Conservation (phyloP, 2,329 filamentous ascomycete species). For the Talaromyces piceae region DNA sequence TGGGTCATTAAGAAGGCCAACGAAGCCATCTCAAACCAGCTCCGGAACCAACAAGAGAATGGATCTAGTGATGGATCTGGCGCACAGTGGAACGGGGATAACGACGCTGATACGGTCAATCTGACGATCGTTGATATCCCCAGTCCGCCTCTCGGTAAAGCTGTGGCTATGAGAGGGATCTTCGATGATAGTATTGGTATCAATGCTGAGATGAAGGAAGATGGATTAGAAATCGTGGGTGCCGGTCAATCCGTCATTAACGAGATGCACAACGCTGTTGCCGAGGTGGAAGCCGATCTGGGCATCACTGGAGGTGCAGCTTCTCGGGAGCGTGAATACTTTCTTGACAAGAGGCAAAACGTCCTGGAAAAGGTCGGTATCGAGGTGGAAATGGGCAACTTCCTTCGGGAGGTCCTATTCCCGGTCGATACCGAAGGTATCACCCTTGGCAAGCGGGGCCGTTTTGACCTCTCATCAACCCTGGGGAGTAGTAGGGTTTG, state of each 20-base stretch:
- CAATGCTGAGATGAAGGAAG: conserved; percentile 94
- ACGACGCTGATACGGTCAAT: conserved; percentile 69
- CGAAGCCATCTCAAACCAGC: conserved; percentile 68
- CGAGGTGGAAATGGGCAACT: conserved; percentile 75
- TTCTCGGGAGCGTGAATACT: conserved; percentile 65
- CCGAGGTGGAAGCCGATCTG: conserved; percentile 69
- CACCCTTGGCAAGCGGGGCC: conserved; percentile 65
- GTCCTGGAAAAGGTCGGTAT: conserved; percentile 79
- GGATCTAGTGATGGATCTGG: conserved; percentile 58
- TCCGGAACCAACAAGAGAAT: conserved; percentile 57
- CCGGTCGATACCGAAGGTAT: conserved; percentile 73
- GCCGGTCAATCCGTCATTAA: conserved; percentile 75
- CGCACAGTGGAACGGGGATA: conserved; percentile 62
- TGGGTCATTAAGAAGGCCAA: conserved; percentile 92
- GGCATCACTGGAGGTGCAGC: conserved; percentile 63
- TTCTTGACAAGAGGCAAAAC: conserved; percentile 72
- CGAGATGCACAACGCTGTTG: conserved; percentile 78
- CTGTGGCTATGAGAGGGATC: conserved; percentile 77
- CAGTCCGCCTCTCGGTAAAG: conserved; percentile 71
- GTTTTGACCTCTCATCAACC: conserved; percentile 67
- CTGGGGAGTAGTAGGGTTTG: conserved; percentile 82
- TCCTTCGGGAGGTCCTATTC: conserved; percentile 74
- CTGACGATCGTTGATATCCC: conserved; percentile 86
- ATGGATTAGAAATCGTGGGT: conserved; percentile 69
- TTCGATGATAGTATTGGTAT: conserved; percentile 93